These are phyloP conservation scores for Pyrenophora seminiperda DNA, from an alignment of 2,329 filamentous ascomycete species.

Conservation along the genomic window DNA sequence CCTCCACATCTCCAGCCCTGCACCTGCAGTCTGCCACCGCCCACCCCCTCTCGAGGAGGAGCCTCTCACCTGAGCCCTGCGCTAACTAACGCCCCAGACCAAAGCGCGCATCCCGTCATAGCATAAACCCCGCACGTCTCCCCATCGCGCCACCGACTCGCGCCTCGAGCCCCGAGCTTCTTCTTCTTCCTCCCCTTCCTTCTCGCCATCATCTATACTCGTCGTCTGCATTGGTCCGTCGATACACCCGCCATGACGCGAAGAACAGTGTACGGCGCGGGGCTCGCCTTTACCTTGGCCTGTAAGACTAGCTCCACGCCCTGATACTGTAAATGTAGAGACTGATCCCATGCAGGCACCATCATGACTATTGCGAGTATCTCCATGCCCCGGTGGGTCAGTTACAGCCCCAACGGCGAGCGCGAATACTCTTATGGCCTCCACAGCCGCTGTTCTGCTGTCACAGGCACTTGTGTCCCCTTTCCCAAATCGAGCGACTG, in stretches of 20 bases:
- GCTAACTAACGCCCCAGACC: constrained; percentile 1
- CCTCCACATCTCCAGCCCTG: background rate
- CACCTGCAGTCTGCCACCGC: constrained; percentile 8
- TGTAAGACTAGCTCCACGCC: constrained; percentile 33
- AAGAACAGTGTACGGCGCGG: constrained; percentile 55
- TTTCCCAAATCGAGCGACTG: constrained; percentile 75
- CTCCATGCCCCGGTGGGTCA: constrained; percentile 72
- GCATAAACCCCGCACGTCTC: constrained; percentile 11
- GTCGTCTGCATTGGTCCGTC: too few relatives aligned
- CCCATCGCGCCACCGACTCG: constrained; percentile 10
- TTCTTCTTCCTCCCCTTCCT: too few relatives aligned
- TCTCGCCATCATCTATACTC: too few relatives aligned
- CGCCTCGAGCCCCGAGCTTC: background rate
- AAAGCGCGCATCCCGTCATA: constrained; percentile 1
- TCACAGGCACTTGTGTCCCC: constrained; percentile 65
- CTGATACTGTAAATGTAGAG: background rate
- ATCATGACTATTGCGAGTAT: constrained; percentile 73
- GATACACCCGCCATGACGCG: constrained; percentile 52
- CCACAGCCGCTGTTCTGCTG: constrained; percentile 77
- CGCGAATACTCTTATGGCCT: constrained; percentile 68
- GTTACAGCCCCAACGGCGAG: constrained; percentile 57
- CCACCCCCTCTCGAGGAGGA: background rate
- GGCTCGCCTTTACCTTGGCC: constrained; percentile 54
- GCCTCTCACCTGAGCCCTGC: constrained; percentile 2
- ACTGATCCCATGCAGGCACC: constrained; percentile 59